Conservation (phyloP, 2,329 filamentous ascomycete genomes). For the Ophiocordyceps sinensis region DNA sequence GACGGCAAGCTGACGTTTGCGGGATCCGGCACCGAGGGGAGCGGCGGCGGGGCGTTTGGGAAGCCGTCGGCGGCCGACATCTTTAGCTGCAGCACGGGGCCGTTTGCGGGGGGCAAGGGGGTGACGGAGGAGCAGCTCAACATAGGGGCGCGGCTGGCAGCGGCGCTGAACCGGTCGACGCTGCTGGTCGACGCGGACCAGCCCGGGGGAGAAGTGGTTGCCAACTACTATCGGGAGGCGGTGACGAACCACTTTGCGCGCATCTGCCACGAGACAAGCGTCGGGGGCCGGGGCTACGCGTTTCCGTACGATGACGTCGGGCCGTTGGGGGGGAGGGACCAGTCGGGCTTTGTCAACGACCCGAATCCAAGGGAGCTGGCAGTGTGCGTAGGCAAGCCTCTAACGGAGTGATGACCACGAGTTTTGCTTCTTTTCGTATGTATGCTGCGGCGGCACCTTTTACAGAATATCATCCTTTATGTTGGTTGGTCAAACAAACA, state of each 20-base stretch:
- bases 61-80: slow-evolving; percentile 34
- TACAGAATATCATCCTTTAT: no score
- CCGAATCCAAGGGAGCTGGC: slow-evolving; percentile 38
- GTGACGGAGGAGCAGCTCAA: slow-evolving; percentile 36
- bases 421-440: no score
- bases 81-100: slow-evolving; percentile 39
- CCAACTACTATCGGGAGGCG: slow-evolving; percentile 35
- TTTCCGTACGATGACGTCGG: slow-evolving; percentile 61
- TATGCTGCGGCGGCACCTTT: no score
- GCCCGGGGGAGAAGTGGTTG: slow-evolving; percentile 34
- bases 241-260: slow-evolving; percentile 54
- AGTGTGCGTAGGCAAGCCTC: slow-evolving; percentile 35
- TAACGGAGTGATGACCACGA: slow-evolving; percentile 4
- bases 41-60: slow-evolving; percentile 25
- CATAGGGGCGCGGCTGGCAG: slow-evolving; percentile 58
- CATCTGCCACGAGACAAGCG: slow-evolving; percentile 45
- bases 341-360: slow-evolving; percentile 48
- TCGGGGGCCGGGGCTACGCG: slow-evolving; percentile 49
- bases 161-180: slow-evolving; percentile 62
- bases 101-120: slow-evolving; percentile 32
- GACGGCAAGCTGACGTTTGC: slow-evolving; percentile 25
- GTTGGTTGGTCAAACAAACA: no score
- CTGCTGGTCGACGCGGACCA: slow-evolving; percentile 38
- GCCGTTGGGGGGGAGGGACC: slow-evolving; percentile 37
- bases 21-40: background rate